Conservation (phyloP, 345 rosid species). For the Erysimum cheiranthoides region DNA sequence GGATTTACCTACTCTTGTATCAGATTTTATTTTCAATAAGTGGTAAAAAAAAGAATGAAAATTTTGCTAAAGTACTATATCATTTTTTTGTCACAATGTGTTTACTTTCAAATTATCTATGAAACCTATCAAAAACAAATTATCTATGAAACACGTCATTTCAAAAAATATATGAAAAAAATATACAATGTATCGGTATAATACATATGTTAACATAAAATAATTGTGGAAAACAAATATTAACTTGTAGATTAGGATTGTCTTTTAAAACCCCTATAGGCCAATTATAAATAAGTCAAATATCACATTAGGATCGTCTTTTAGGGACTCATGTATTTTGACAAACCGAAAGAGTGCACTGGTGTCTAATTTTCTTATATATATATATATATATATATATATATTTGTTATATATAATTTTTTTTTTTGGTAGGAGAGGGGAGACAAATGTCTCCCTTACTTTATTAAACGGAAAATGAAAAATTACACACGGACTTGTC, state of each 20-base stretch:
- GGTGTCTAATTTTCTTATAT: background rate
- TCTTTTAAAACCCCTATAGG: background rate
- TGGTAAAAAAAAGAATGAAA: too few species aligned
- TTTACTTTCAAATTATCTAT: background rate
- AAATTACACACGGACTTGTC: too few species aligned
- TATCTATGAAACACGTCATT: background rate
- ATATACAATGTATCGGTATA: background rate
- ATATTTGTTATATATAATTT: too few species aligned
- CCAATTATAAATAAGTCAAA: background rate
- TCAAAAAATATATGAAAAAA: background rate
- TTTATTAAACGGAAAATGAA: too few species aligned
- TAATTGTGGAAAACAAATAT: background rate
- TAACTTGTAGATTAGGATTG: background rate
- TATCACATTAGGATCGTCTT: background rate
- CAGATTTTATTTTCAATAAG: too few species aligned
- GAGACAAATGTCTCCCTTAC: too few species aligned
- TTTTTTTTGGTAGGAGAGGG: too few species aligned
- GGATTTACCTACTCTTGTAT: too few species aligned
- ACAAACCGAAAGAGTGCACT: background rate
- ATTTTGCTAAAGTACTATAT: too few species aligned
- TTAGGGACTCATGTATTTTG: background rate
- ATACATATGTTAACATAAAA: background rate
- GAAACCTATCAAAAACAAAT: background rate
- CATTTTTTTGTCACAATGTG: background rate
- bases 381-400: too few species aligned